Evolutionary conservation across 495 filamentous ascomycete genomes (phyloP).

Genomic region (Trichoderma gamsii): DNA sequence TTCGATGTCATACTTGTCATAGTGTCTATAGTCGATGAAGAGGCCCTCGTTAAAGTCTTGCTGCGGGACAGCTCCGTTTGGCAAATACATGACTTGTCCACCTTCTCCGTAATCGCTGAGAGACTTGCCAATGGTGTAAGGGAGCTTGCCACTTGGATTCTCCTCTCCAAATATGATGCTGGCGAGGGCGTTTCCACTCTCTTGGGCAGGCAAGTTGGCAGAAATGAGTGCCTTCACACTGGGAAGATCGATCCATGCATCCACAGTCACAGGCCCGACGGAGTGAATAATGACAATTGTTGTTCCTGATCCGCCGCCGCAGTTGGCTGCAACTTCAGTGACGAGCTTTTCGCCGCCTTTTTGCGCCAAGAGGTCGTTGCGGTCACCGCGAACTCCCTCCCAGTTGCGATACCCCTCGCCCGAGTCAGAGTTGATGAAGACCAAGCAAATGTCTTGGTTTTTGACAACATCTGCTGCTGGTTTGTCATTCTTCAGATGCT

Average conservation of each 20-base stretch:
- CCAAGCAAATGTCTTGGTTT: conserved; percentile 61
- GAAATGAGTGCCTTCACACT: conserved; percentile 76
- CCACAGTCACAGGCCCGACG: conserved; percentile 80
- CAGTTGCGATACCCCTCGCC: conserved; percentile 59
- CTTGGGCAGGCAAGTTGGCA: conserved; percentile 84
- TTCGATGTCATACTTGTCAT: conserved; percentile 63
- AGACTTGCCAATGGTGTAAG: conserved; percentile 82
- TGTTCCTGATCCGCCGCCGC: conserved; percentile 57
- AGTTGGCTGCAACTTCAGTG: conserved; percentile 60
- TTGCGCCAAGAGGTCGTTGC: conserved; percentile 73
- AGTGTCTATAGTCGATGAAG: conserved; percentile 86
- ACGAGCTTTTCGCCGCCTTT: conserved; percentile 73
- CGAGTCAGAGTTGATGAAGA: conserved; percentile 58
- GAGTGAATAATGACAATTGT: conserved; percentile 87
- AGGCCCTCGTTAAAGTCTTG: conserved; percentile 79
- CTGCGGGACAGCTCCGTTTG: conserved; percentile 70
- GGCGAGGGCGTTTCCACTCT: conserved; percentile 77
- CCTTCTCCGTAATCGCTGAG: conserved; percentile 77
- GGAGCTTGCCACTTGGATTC: conserved; percentile 81
- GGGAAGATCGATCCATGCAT: conserved; percentile 75
- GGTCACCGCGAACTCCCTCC: conserved; percentile 66
- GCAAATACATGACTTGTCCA: conserved; percentile 66
- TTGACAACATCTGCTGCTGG: conserved; percentile 29
- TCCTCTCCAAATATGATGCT: conserved; percentile 81
- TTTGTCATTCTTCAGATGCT: conserved; percentile 53